Conservation (phyloP, 2,329 filamentous ascomycete genomes). For the Apiospora kogelbergensis region DNA sequence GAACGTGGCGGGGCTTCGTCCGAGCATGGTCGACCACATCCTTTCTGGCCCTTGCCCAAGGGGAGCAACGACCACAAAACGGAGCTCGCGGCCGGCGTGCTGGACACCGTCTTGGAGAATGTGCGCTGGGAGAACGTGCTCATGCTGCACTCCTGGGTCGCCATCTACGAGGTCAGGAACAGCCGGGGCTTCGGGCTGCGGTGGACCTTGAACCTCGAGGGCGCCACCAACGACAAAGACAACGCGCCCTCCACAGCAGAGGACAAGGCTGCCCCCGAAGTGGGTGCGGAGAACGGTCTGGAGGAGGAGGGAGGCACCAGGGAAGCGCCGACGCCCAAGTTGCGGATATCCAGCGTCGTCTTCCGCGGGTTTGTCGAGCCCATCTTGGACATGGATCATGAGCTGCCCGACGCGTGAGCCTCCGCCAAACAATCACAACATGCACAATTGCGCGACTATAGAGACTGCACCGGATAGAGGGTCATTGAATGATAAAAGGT, state of each 20-base stretch:
- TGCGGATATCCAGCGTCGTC: neutral
- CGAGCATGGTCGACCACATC: neutral
- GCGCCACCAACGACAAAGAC: neutral
- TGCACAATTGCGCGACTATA: too few species aligned
- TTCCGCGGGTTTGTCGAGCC: slow-evolving; percentile 8
- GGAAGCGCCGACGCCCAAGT: neutral
- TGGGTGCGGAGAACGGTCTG: neutral
- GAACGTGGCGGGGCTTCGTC: slow-evolving; percentile 6
- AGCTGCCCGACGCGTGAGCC: neutral
- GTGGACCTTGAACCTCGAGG: neutral
- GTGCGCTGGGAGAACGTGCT: slow-evolving; percentile 2
- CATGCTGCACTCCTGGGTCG: slow-evolving; percentile 1
- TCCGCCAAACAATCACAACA: too few species aligned
- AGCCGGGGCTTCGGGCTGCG: neutral
- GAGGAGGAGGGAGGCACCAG: neutral
- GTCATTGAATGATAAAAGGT: too few species aligned
- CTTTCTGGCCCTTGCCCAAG: slow-evolving; percentile 1
- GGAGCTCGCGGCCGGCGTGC: neutral
- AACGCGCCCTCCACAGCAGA: neutral
- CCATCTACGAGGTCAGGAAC: slow-evolving; percentile 7
- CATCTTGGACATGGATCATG: neutral
- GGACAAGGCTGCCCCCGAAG: neutral
- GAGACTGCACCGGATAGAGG: too few species aligned
- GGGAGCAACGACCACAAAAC: slow-evolving; percentile 6
- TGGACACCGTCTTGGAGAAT: neutral